phyloP scores from a whole-genome alignment of 2,329 filamentous ascomycete species.

The Massarina eburnea region DNA sequence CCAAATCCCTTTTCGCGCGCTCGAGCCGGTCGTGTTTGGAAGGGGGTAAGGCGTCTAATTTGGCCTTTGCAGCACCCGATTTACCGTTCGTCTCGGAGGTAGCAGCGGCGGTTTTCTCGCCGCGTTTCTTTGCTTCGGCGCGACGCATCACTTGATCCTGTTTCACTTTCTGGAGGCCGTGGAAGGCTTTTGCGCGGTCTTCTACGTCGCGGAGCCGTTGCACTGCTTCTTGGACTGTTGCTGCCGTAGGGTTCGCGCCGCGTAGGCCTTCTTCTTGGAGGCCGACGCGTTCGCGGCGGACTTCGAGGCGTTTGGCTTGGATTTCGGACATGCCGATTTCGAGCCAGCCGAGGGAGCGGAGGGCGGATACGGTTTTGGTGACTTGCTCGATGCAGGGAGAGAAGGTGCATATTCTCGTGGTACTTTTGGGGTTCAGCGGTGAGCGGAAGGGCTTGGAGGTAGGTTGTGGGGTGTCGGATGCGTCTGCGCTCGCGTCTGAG shows the following conservation, averaged over 20 bases:
- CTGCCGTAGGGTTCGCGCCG: conserved; percentile 69
- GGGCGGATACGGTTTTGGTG: conserved; percentile 75
- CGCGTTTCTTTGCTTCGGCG: conserved; percentile 38
- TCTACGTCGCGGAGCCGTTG: conserved; percentile 73
- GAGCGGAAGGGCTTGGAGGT: conserved; percentile 39
- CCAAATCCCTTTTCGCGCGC: conserved; percentile 28
- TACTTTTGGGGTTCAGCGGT: conserved; percentile 69
- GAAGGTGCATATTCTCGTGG: conserved; percentile 86
- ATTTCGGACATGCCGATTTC: conserved; percentile 95
- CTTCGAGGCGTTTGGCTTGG: conserved; percentile 74
- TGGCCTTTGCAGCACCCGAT: conserved; percentile 12
- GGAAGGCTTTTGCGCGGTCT: conserved; percentile 66
- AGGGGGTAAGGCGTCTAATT: conserved; percentile 25
- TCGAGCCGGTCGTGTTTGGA: conserved; percentile 35
- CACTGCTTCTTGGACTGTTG: conserved; percentile 78
- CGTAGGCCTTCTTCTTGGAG: conserved; percentile 67
- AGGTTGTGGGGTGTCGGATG: conserved; percentile 5
- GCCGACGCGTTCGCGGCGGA: conserved; percentile 79
- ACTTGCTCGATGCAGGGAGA: conserved; percentile 97
- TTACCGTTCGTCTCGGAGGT: conserved; percentile 18
- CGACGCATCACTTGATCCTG: conserved; percentile 48
- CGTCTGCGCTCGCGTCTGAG: conserved; percentile 39
- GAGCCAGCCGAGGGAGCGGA: conserved; percentile 83
- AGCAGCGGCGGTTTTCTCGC: conserved; percentile 33
- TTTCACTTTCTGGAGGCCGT: conserved; percentile 47